Base-by-base conservation (phyloP, 2,329 filamentous ascomycete species). In the Aureobasidium vineae region DNA sequence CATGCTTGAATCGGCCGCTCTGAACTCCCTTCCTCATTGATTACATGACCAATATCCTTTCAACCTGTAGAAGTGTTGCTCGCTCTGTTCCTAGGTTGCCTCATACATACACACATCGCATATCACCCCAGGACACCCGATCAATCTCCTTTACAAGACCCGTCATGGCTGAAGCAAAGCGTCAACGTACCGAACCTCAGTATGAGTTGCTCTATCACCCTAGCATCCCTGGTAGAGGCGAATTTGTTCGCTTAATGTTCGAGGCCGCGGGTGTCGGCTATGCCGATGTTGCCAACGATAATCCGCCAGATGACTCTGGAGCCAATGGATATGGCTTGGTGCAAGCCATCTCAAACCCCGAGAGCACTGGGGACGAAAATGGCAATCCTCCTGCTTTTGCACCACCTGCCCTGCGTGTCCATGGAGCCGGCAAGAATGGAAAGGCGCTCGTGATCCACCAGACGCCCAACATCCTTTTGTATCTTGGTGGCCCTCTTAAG, bases 131-230 rank as follows among this genome's bases (percentile, higher is more conserved):
- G 19, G 7, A 3, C 19, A 38, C 26, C 11, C 57, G 41, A 47
- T 3, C 28, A 36, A 23, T 26, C 10, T 21, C 31, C n/a, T 7
- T 43, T 21, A 50, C 43, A 26, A 28, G 3, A 33, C 21, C 28
- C 57, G 41, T 33, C 33, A 63, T 63, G 59, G 33, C 47, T 23
- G 59, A 63, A 50, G 31, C 59, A 21, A 63, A 63, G 21, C 66
- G 60, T 21, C 68, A 69, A 45, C 57, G 57, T 38, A 65, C 64
- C 23, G 59, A 65, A 1, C 41, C 61, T 36, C 40, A 69, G 50
- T 90, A 89, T 74, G 81, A 88, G 70, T 83, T 90, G 66, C 80
- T 90, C 73, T 92, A 92, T 82, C 90, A 88, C 85, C 88, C 88
- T 21, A 77, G 76, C n/a, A 79, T 91, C 31, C 90, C 90, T 40